Evolutionary conservation across 768 basidiomycete species (phyloP).

Genomic region (Mycena vitilis): DNA sequence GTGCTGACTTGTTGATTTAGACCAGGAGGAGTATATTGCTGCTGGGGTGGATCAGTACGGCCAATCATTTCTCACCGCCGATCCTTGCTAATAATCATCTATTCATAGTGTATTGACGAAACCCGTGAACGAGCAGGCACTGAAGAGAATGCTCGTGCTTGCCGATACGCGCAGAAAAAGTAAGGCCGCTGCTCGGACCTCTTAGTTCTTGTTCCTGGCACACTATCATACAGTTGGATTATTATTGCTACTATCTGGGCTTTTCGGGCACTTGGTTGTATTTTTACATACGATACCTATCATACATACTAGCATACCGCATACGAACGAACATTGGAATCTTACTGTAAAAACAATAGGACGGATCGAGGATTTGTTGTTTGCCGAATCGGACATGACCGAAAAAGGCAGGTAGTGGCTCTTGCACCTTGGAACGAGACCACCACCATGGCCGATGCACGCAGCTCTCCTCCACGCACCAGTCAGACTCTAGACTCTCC

Average conservation of each 20-base stretch:
- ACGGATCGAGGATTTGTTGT: conserved; percentile 8
- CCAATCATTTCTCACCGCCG: conserved; percentile 9
- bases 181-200: conserved; percentile 25
- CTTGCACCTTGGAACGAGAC: conserved; percentile 18
- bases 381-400: conserved; percentile 14
- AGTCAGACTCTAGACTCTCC: conserved; percentile 41
- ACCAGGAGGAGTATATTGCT: conserved; percentile 80
- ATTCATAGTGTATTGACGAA: conserved; percentile 76
- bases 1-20: conserved; percentile 40
- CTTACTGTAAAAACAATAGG: neutral
- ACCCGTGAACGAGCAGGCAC: conserved; percentile 75
- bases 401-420: conserved; percentile 28
- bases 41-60: conserved; percentile 82
- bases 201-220: conserved; percentile 13
- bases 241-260: conserved; percentile 19
- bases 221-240: conserved; percentile 27
- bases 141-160: conserved; percentile 56
- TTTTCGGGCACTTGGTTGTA: conserved; percentile 11
- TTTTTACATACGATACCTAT: conserved; percentile 7
- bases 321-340: neutral
- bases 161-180: conserved; percentile 61
- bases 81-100: conserved; percentile 28
- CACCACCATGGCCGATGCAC: conserved; percentile 25
- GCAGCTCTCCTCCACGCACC: conserved; percentile 5
- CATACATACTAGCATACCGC: neutral